Conservation (phyloP, 2,329 filamentous ascomycete species). For the Clonostachys rhizophaga region DNA sequence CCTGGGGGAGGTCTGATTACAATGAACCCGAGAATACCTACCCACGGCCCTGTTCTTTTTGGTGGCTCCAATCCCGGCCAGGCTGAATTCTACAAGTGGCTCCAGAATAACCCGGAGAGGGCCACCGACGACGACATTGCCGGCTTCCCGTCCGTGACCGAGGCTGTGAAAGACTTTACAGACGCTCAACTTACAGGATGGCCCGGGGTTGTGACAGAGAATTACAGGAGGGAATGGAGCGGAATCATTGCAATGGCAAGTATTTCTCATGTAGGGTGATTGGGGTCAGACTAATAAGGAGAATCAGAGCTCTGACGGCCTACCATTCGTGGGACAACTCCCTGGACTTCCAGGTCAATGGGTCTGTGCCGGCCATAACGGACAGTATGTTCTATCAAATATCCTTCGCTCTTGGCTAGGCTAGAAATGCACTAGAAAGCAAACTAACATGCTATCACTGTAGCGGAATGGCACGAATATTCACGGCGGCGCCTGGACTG, state of each 20-base stretch:
- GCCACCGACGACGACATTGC: slow-evolving; percentile 2
- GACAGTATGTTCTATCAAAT: slow-evolving; percentile 5
- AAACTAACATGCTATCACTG: too few species aligned
- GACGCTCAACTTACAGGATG: slow-evolving; percentile 3
- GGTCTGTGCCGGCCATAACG: slow-evolving; percentile 7
- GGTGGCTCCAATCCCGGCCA: slow-evolving; percentile 6
- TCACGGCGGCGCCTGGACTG: slow-evolving; percentile 5
- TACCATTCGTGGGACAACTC: slow-evolving; percentile 6
- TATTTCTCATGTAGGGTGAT: background rate
- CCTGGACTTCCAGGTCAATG: slow-evolving; percentile 5
- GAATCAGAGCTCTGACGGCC: slow-evolving; percentile 4
- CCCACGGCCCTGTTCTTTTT: slow-evolving; percentile 3
- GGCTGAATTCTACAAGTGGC: slow-evolving; percentile 2
- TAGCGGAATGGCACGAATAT: slow-evolving; percentile 7
- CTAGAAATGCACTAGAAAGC: too few species aligned
- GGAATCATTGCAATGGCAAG: background rate
- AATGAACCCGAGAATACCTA: slow-evolving; percentile 3
- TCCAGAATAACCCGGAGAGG: slow-evolving; percentile 1
- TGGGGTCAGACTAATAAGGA: too few species aligned
- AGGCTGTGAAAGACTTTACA: slow-evolving; percentile 4
- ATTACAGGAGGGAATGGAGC: background rate
- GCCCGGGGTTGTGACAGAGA: background rate
- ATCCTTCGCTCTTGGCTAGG: background rate
- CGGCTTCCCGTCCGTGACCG: slow-evolving; percentile 3
- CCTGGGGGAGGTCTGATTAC: slow-evolving; percentile 1